These are phyloP conservation scores for Mycena amicta DNA, from an alignment of 768 basidiomycete genomes.

Conservation along the genomic window DNA sequence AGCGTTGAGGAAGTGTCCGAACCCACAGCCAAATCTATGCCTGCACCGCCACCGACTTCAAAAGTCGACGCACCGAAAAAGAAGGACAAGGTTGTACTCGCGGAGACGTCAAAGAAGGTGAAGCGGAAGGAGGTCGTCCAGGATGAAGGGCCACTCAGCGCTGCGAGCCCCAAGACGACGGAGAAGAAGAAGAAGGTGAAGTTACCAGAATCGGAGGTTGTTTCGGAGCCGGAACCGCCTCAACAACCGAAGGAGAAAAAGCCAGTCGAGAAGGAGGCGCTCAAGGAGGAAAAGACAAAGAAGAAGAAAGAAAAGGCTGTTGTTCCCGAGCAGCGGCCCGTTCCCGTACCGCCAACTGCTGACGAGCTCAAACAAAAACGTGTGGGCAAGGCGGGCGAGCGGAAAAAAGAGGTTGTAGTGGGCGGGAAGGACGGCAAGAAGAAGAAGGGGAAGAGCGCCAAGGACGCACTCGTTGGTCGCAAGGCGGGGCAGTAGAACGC, in stretches of 20 bases:
- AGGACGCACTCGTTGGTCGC: slow-evolving; percentile 57
- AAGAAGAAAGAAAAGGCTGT: not conserved
- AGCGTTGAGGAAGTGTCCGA: slow-evolving; percentile 16
- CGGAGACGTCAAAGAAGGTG: not conserved
- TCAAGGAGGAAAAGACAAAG: slow-evolving; percentile 8
- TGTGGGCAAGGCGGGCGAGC: slow-evolving; percentile 50
- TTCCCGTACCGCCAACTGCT: slow-evolving; percentile 32
- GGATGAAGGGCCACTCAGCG: too few species aligned
- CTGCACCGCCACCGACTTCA: too few species aligned
- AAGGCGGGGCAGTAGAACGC: slow-evolving; percentile 44
- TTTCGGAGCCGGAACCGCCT: not conserved
- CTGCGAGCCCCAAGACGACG: not conserved
- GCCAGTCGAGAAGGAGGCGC: slow-evolving; percentile 1
- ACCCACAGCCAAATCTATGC: too few species aligned
- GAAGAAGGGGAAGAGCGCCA: slow-evolving; percentile 52
- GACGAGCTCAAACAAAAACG: slow-evolving; percentile 60
- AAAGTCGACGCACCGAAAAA: too few species aligned
- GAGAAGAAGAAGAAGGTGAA: slow-evolving; percentile 19
- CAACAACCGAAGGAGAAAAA: slow-evolving; percentile 2
- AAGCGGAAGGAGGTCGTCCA: slow-evolving; percentile 21
- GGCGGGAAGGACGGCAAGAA: slow-evolving; percentile 30
- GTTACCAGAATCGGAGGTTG: slow-evolving; percentile 2
- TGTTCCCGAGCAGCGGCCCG: not conserved
- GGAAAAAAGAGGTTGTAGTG: slow-evolving; percentile 56
- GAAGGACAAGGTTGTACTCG: slow-evolving; percentile 4